Evolutionary conservation across 225 moss, liverwort and hornwort species (phyloP), one percentile per base, ranked within the genome.

Genomic region (Antitrichia curtipendula): DNA sequence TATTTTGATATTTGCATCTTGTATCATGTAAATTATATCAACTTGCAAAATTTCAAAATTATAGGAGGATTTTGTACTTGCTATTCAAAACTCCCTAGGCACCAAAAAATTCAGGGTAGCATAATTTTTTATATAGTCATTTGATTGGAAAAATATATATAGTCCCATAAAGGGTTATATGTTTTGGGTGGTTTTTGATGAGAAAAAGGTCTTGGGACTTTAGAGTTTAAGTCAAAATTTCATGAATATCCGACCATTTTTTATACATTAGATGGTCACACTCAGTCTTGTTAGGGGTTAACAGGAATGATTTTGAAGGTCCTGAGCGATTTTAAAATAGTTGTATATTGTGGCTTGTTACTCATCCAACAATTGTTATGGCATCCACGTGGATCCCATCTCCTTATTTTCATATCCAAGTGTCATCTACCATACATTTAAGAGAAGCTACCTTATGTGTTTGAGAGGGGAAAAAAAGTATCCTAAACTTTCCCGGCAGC

Each of bases 31-130:
- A 21, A 1, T 75, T 21, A 32, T 2, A 32, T 12, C n/a, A n/a
- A 75, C 20, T 0, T 21, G 0, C 5, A 8, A 50, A 75, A 50
- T 75, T 34, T 50, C 2, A 34, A 0, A 52, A 50, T 52, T 34
- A 50, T 1, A 1, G 3, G 20, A 29, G 5, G 3, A 2, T 32
- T 75, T 50, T 50, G 13, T 8, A 75, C 21, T 8, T 34, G 31
- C 5, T 43, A 8, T 0, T 2, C 0, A 2, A 19, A 43, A 27
- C 3, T 28, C 2, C 10, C 1, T 28, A 0, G 6, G 1, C 19
- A 2, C 29, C 0, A 19, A 20, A 32, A 34, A 34, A 3, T 50
- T 13, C 1, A 34, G 2, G 32, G 1, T 6, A 11, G 12, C 11
- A 31, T 7, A 47, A 19, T 3, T 47, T 73, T 47, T 73, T 4